A percentile compares a stretch with the other conserved stretches of the same genome.
phyloP scores from a whole-genome alignment of 2,329 filamentous ascomycete species.

The Aspergillus unguis region DNA sequence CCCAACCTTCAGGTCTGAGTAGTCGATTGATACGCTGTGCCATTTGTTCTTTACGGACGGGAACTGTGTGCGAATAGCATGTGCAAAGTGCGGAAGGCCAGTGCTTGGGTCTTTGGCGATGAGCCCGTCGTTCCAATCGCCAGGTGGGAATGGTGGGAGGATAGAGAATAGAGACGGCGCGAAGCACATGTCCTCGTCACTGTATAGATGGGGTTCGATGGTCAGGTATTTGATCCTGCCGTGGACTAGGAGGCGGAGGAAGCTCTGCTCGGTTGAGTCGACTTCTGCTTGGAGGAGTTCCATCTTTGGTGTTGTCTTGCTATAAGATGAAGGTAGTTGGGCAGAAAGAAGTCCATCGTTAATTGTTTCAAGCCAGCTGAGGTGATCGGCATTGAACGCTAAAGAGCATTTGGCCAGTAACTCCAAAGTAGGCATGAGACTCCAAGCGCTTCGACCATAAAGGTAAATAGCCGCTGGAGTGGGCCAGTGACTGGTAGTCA shows the following conservation, averaged over 20 bases:
- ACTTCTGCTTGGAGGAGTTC: conserved; percentile 28
- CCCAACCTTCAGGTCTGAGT: conserved; percentile 18
- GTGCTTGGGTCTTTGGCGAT: conserved; percentile 17
- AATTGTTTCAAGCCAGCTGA: too few species aligned
- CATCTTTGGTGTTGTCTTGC: conserved; percentile 10
- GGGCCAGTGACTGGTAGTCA: too few species aligned
- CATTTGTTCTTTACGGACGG: conserved; percentile 20
- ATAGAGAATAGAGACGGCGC: conserved; percentile 23
- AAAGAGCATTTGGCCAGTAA: too few species aligned
- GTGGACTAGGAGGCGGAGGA: conserved; percentile 24
- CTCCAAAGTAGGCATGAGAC: too few species aligned
- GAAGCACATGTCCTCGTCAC: conserved; percentile 29
- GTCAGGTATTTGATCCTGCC: conserved; percentile 30
- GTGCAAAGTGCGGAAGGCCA: conserved; percentile 22
- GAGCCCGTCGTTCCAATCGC: conserved; percentile 33
- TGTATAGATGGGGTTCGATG: conserved; percentile 25
- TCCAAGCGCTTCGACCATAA: too few species aligned
- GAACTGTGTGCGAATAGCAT: conserved; percentile 17
- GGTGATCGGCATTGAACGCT: too few species aligned
- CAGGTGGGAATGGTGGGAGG: conserved; percentile 22
- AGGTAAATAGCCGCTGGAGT: too few species aligned
- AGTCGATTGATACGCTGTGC: conserved; percentile 24
- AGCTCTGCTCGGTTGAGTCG: conserved; percentile 27
- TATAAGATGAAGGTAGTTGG: too few species aligned
- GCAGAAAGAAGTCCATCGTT: too few species aligned